Conservation (phyloP, 208 protist species). For the Trypanosoma melophagium region DNA sequence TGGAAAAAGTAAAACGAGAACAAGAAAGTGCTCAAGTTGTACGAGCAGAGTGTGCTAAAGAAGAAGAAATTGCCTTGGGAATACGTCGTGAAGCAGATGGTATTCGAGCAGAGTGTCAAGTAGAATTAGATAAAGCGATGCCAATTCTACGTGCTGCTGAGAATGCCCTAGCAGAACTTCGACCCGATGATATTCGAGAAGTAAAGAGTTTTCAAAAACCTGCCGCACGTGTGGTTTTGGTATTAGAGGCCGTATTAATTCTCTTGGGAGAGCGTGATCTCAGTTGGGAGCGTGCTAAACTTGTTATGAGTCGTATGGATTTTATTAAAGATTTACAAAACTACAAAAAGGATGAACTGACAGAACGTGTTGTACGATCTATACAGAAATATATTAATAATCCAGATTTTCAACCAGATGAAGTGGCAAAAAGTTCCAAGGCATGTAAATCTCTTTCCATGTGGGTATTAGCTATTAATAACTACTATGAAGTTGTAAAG, state of each 20-base stretch:
- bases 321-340: conserved; percentile 93
- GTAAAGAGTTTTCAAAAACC: conserved; percentile 93
- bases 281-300: conserved; percentile 92
- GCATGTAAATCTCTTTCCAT: conserved; percentile 94
- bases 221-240: conserved; percentile 87
- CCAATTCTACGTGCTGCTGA: conserved; percentile 93
- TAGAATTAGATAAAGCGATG: conserved; percentile 93
- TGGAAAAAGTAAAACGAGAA: conserved; percentile 90
- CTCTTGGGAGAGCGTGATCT: conserved; percentile 92
- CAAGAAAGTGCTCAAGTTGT: conserved; percentile 88
- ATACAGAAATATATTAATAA: conserved; percentile 95
- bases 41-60: conserved; percentile 74
- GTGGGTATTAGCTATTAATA: conserved; percentile 95
- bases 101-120: conserved; percentile 90
- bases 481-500: conserved; percentile 93
- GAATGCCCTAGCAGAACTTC: conserved; percentile 92
- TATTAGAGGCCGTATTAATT: conserved; percentile 93
- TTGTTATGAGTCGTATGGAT: conserved; percentile 90
- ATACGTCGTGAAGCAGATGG: conserved; percentile 91
- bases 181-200: conserved; percentile 92
- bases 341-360: conserved; percentile 92
- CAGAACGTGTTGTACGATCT: conserved; percentile 80
- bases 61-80: conserved; percentile 82
- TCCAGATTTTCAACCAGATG: conserved; percentile 92
- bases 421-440: conserved; percentile 92